A percentile compares a stretch with the other conserved stretches of the same genome.
These are phyloP conservation scores for Yamadazyma conglobata DNA, from an alignment of 1,139 yeast genomes.

Conservation along the genomic window DNA sequence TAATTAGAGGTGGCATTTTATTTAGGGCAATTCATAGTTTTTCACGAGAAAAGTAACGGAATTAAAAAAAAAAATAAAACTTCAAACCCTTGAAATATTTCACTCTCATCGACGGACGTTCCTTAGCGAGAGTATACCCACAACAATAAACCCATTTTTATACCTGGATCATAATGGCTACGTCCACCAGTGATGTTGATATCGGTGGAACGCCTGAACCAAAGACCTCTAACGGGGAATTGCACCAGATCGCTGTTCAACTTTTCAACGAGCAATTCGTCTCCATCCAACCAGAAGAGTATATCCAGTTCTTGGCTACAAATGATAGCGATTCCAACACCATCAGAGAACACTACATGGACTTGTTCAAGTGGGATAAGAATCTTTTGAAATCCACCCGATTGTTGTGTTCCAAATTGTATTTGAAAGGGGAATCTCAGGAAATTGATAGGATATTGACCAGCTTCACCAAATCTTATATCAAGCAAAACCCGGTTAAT, in stretches of 20 bases:
- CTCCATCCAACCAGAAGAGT: slow-evolving; percentile 45
- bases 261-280: slow-evolving; percentile 40
- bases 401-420: slow-evolving; percentile 58
- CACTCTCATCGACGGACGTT: too few species aligned
- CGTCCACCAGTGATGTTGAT: too few species aligned
- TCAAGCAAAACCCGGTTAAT: slow-evolving; percentile 46
- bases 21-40: too few species aligned
- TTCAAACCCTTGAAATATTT: too few species aligned
- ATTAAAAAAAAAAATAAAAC: too few species aligned
- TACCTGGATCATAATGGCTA: too few species aligned
- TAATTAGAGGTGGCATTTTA: too few species aligned
- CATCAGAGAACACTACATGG: slow-evolving; percentile 46
- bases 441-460: slow-evolving; percentile 74
- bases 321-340: slow-evolving; percentile 39
- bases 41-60: too few species aligned
- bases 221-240: slow-evolving; percentile 4
- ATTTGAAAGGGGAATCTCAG: slow-evolving; percentile 80
- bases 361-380: slow-evolving; percentile 46
- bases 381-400: slow-evolving; percentile 56
- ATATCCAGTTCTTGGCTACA: slow-evolving; percentile 44
- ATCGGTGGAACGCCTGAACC: background rate
- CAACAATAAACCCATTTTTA: too few species aligned
- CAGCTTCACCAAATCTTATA: slow-evolving; percentile 67
- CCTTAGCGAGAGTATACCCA: too few species aligned
- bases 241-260: slow-evolving; percentile 32